Evolutionary conservation across 306 rosid species (phyloP).

Genomic region (Quillaja saponaria): DNA sequence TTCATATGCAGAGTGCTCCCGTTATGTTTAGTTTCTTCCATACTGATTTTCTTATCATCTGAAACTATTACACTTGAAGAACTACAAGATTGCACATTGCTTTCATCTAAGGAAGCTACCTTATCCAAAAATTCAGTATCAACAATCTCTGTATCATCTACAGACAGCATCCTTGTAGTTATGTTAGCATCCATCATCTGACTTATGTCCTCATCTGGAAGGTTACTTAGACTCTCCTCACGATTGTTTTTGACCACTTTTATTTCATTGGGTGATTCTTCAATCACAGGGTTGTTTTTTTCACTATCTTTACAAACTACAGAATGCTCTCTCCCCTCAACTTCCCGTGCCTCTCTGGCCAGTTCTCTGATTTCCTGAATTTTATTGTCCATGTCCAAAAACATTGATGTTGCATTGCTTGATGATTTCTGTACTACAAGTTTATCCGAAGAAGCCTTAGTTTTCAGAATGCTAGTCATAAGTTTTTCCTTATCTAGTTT

Average conservation of each 20-base stretch:
- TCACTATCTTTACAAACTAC: constrained; percentile 25
- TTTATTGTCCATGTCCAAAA: constrained; percentile 43
- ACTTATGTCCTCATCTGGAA: constrained; percentile 34
- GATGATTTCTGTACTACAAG: constrained; percentile 34
- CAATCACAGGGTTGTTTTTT: constrained; percentile 30
- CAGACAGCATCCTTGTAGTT: constrained; percentile 19
- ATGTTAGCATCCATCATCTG: constrained; percentile 24
- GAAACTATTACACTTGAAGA: constrained; percentile 38
- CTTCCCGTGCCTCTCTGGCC: constrained; percentile 55
- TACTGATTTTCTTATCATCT: constrained; percentile 29
- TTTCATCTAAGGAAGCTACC: constrained; percentile 30
- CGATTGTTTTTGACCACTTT: constrained; percentile 23
- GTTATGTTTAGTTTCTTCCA: constrained; percentile 31
- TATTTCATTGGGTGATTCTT: constrained; percentile 34
- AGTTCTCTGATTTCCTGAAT: constrained; percentile 67
- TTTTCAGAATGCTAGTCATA: constrained; percentile 51
- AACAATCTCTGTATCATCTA: constrained; percentile 23
- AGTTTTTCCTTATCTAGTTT: constrained; percentile 69
- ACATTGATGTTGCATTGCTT: constrained; percentile 20
- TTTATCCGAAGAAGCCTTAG: constrained; percentile 44
- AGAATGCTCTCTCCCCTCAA: constrained; percentile 46
- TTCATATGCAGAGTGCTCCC: constrained; percentile 26
- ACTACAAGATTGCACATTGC: constrained; percentile 23
- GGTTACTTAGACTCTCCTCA: constrained; percentile 30
- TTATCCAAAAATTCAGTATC: constrained; percentile 32